Evolutionary conservation across 441 rosid genomes (phyloP).

Genomic region (Erysimum cheiri): DNA sequence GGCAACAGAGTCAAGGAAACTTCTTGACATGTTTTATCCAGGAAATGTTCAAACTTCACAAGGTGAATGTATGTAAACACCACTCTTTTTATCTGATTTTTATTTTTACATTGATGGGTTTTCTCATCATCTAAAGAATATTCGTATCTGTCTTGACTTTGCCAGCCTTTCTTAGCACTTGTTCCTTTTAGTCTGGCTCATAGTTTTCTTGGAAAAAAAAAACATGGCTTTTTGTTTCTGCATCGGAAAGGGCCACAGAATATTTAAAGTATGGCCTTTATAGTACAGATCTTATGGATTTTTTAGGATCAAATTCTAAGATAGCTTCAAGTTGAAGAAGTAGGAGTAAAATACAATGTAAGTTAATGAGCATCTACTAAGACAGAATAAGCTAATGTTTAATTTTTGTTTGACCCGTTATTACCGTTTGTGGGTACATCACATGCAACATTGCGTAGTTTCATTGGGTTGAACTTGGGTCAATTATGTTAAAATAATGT

Average conservation of each 20-base stretch:
- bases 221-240: not conserved
- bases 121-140: not conserved
- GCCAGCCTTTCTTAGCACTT: not conserved
- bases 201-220: not conserved
- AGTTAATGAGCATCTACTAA: not conserved
- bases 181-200: conserved; percentile 11
- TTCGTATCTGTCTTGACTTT: not conserved
- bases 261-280: not conserved
- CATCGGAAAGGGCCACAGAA: not conserved
- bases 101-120: not conserved
- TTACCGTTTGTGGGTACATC: conserved; percentile 12
- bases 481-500: not conserved
- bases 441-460: conserved; percentile 33
- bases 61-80: not conserved
- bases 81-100: not conserved
- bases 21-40: not conserved
- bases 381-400: conserved; percentile 24
- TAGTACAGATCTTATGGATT: not conserved
- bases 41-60: not conserved
- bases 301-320: conserved; percentile 17
- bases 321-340: conserved; percentile 26
- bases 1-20: not conserved
- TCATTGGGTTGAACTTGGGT: conserved; percentile 1
- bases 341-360: not conserved
- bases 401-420: conserved; percentile 41